phyloP scores from a whole-genome alignment of 1,284 basidiomycete genomes.

The Tremellales sp. region DNA sequence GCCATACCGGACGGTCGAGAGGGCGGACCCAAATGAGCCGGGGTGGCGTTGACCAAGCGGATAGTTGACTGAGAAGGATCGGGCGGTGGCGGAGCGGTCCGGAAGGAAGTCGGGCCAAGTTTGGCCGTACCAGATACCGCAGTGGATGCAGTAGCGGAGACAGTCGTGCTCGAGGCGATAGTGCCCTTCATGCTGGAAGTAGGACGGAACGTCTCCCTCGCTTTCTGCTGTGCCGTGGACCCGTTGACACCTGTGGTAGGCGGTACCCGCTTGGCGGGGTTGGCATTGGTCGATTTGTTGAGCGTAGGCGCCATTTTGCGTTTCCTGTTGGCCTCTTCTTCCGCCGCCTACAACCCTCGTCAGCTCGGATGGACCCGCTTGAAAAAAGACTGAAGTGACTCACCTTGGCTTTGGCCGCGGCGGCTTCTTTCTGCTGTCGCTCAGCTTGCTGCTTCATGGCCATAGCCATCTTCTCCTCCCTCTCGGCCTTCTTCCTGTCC shows the following conservation, averaged over 20 bases:
- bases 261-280: constrained; percentile 14
- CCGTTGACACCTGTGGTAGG: constrained; percentile 2
- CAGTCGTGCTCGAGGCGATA: not conserved
- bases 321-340: constrained; percentile 47
- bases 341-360: constrained; percentile 16
- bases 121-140: not conserved
- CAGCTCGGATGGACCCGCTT: not conserved
- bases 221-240: constrained; percentile 10
- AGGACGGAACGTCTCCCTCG: constrained; percentile 24
- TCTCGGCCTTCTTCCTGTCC: constrained; percentile 45
- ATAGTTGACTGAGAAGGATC: constrained; percentile 5
- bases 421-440: constrained; percentile 30
- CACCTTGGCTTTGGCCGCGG: constrained; percentile 29
- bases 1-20: constrained; percentile 26
- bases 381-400: not conserved
- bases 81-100: constrained; percentile 7
- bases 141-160: constrained; percentile 4
- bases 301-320: constrained; percentile 38
- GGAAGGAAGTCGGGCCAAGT: constrained; percentile 12
- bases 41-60: not conserved
- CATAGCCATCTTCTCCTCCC: constrained; percentile 32
- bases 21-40: constrained; percentile 35
- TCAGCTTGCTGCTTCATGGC: constrained; percentile 32
- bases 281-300: constrained; percentile 15
- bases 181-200: constrained; percentile 9